A percentile compares a stretch with the other conserved stretches of the same genome.
Conservation (phyloP, 768 basidiomycete genomes). For the Mycena venus region DNA sequence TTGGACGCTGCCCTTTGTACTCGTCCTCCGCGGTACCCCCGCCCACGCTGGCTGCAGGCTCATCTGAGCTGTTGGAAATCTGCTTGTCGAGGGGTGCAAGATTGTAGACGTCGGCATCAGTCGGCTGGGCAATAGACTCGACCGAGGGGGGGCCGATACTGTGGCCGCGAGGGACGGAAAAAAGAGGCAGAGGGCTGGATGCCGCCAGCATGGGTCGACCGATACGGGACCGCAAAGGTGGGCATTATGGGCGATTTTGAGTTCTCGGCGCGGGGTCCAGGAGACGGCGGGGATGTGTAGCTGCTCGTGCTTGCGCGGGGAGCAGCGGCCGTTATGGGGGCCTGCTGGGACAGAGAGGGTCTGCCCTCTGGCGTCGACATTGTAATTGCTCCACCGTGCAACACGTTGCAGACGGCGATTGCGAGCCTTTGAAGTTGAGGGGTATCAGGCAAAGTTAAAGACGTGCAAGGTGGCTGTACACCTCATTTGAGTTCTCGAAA, state of each 20-base stretch:
- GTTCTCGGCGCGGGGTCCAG: constrained; percentile 7
- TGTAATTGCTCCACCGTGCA: too few relatives aligned
- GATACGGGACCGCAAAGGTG: constrained; percentile 23
- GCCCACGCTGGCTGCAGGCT: constrained; percentile 42
- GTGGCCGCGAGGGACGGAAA: constrained; percentile 79
- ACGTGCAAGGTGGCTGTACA: too few relatives aligned
- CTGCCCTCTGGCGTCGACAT: too few relatives aligned
- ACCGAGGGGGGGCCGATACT: constrained; percentile 56
- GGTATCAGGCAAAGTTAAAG: too few relatives aligned
- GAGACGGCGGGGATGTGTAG: too few relatives aligned
- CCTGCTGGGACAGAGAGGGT: too few relatives aligned
- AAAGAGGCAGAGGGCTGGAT: constrained; percentile 86
- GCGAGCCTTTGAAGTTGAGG: too few relatives aligned
- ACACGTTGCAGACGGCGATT: too few relatives aligned
- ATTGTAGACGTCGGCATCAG: constrained; percentile 53
- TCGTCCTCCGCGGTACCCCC: constrained; percentile 40
- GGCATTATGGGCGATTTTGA: constrained; percentile 28
- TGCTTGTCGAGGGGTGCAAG: constrained; percentile 55
- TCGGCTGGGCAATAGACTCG: constrained; percentile 51
- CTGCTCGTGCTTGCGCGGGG: too few relatives aligned
- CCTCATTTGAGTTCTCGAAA: too few relatives aligned
- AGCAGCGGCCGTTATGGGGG: too few relatives aligned
- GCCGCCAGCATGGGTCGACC: constrained; percentile 75
- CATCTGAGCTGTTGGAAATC: constrained; percentile 59
- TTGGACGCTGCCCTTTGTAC: constrained; percentile 52